Evolutionary conservation across 2,329 filamentous ascomycete genomes (phyloP).

Genomic region (Endoconidiophora polonica): DNA sequence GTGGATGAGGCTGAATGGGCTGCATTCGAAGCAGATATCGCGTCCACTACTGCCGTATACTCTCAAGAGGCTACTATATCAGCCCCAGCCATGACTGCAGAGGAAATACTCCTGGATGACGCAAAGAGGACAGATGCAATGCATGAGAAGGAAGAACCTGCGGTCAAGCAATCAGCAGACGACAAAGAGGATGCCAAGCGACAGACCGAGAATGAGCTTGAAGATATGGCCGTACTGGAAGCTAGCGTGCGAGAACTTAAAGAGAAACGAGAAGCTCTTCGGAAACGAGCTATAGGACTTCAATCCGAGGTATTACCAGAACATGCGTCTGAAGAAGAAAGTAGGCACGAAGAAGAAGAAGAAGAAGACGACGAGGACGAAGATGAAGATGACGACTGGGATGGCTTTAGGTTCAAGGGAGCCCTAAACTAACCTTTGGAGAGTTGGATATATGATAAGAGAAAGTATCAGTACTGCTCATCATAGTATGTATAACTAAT

Average conservation of each 20-base stretch:
- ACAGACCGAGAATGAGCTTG: constrained; percentile 60
- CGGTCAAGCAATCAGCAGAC: constrained; percentile 38
- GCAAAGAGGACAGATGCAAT: constrained; percentile 33
- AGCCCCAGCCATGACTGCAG: constrained; percentile 49
- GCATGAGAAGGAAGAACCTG: constrained; percentile 32
- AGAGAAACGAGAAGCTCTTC: constrained; percentile 52
- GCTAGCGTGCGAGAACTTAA: constrained; percentile 51
- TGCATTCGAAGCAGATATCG: constrained; percentile 72
- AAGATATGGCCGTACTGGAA: constrained; percentile 69
- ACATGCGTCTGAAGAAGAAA: constrained; percentile 18
- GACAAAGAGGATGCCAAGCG: constrained; percentile 62
- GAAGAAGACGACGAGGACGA: constrained; percentile 34
- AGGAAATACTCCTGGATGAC: constrained; percentile 32
- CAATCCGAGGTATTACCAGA: too few species aligned
- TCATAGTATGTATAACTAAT: too few species aligned
- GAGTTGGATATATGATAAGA: not conserved
- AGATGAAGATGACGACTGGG: constrained; percentile 39
- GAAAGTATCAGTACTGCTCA: too few species aligned
- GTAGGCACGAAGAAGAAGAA: constrained; percentile 25
- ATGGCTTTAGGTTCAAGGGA: constrained; percentile 28
- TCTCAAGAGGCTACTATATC: constrained; percentile 38
- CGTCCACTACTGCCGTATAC: constrained; percentile 25
- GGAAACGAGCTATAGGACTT: constrained; percentile 14
- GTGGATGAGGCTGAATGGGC: constrained; percentile 69
- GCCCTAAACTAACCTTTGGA: constrained; percentile 4